A percentile compares a stretch with the other conserved stretches of the same genome.
Evolutionary conservation across 2,329 filamentous ascomycete species (phyloP).

Genomic region (Aspergillus sp.): DNA sequence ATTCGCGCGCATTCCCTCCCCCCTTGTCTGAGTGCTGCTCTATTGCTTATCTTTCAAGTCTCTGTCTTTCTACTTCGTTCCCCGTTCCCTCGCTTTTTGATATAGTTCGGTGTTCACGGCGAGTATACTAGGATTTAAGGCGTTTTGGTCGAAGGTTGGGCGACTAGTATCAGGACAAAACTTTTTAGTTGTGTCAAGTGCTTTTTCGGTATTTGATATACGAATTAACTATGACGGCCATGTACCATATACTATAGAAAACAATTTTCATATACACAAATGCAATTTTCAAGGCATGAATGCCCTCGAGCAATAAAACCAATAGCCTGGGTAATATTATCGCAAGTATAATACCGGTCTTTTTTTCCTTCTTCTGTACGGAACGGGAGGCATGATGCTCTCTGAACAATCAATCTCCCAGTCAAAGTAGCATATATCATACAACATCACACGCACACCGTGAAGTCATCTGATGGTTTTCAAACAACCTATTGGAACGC

Average conservation of each 20-base stretch:
- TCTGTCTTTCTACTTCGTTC: neutral
- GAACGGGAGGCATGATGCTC: too few species aligned
- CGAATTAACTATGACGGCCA: conserved; percentile 5
- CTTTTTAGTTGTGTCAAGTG: conserved; percentile 3
- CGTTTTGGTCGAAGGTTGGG: conserved; percentile 9
- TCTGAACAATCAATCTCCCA: too few species aligned
- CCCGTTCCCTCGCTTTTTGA: neutral
- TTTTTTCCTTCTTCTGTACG: too few species aligned
- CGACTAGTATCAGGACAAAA: neutral
- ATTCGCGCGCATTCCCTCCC: too few species aligned
- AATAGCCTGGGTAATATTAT: too few species aligned
- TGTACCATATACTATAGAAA: conserved; percentile 17
- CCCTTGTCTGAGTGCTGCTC: neutral
- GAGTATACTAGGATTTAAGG: conserved; percentile 1
- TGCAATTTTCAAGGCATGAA: too few species aligned
- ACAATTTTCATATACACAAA: neutral
- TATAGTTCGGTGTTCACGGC: neutral
- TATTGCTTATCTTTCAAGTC: neutral
- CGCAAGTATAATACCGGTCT: too few species aligned
- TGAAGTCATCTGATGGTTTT: too few species aligned
- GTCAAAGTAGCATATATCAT: too few species aligned
- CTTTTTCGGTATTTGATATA: conserved; percentile 5
- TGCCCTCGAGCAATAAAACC: too few species aligned
- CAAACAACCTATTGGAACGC: too few species aligned
- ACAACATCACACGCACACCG: too few species aligned